Percentiles rank a stretch among this genome's conserved stretches.
phyloP scores from a whole-genome alignment of 116 monocot species.

The Posidonia oceanica region DNA sequence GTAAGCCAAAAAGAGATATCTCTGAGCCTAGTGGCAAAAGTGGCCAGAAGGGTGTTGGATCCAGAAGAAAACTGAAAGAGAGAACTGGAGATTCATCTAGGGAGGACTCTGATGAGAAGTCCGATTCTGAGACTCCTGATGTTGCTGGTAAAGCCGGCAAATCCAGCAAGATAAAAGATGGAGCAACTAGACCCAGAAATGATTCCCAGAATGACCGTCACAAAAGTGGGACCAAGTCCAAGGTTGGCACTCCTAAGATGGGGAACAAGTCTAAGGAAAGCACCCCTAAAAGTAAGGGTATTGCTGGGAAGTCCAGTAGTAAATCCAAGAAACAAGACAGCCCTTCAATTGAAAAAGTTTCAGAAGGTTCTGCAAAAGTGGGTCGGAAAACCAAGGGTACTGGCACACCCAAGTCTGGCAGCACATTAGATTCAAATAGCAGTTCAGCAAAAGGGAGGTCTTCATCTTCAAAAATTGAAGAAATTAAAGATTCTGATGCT shows the following conservation, averaged over 20 bases:
- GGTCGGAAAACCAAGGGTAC: neutral
- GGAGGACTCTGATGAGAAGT: neutral
- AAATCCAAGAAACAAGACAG: conserved; percentile 4
- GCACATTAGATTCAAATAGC: neutral
- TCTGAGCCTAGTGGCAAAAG: neutral
- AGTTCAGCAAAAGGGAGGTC: neutral
- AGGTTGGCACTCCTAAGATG: neutral
- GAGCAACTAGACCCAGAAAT: neutral
- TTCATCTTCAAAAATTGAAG: neutral
- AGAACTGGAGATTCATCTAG: neutral
- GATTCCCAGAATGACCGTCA: neutral
- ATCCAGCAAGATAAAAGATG: neutral
- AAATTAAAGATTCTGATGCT: neutral
- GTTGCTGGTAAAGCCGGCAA: neutral
- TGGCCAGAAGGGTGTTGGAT: neutral
- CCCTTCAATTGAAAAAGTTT: neutral
- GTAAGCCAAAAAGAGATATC: neutral
- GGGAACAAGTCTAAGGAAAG: conserved; percentile 1
- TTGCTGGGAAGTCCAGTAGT: neutral
- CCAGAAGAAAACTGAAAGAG: conserved; percentile 2
- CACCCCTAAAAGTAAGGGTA: neutral
- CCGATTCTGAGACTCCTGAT: neutral
- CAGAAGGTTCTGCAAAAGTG: neutral
- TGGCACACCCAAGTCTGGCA: neutral
- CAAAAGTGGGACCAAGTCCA: neutral